phyloP scores from a whole-genome alignment of 2,329 filamentous ascomycete species.

The Penicillium decumbens region DNA sequence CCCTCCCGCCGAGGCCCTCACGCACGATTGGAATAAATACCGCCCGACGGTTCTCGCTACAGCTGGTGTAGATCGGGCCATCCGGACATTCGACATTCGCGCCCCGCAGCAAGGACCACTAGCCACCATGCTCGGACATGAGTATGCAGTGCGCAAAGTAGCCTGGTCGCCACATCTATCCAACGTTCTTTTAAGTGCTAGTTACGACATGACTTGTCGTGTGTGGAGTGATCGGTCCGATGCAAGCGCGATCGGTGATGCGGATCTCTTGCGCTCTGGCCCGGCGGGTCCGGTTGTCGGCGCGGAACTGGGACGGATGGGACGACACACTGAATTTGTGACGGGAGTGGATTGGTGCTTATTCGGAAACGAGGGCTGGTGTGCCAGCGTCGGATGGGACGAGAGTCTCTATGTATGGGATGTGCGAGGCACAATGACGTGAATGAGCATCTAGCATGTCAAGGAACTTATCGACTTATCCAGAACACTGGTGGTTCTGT shows the following conservation, averaged over 20 bases:
- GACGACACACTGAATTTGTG: constrained; percentile 88
- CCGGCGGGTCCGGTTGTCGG: constrained; percentile 49
- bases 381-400: constrained; percentile 91
- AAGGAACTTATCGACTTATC: neutral
- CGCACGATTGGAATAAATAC: constrained; percentile 99
- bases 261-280: constrained; percentile 39
- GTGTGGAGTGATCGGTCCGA: constrained; percentile 80
- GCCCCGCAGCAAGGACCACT: constrained; percentile 68
- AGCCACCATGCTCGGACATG: constrained; percentile 73
- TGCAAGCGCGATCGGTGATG: constrained; percentile 31
- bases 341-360: constrained; percentile 97
- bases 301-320: constrained; percentile 79
- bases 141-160: constrained; percentile 81
- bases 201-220: constrained; percentile 97
- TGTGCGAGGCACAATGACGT: constrained; percentile 61
- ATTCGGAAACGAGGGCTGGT: constrained; percentile 93
- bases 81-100: constrained; percentile 87
- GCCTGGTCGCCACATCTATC: constrained; percentile 93
- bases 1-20: constrained; percentile 77
- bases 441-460: constrained; percentile 3
- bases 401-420: constrained; percentile 91
- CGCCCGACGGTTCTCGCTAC: constrained; percentile 77
- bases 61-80: constrained; percentile 78
- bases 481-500: neutral
- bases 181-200: constrained; percentile 79